These are phyloP conservation scores for Peltaster fructicola DNA, from an alignment of 2,329 filamentous ascomycete genomes.

Conservation along the genomic window DNA sequence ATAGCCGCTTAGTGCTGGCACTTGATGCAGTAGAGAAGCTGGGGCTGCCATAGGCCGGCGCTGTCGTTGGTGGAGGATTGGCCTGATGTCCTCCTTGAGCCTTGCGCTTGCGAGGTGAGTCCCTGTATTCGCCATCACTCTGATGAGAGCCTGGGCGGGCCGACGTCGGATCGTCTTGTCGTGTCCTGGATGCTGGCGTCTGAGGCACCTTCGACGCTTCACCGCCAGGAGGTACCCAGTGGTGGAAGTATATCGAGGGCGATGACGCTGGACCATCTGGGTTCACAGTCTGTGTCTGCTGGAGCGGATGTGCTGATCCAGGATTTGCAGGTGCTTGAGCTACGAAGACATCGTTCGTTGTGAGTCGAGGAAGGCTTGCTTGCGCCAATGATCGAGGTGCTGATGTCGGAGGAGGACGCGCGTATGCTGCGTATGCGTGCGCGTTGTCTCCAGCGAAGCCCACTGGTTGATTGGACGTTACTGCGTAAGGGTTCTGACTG, in stretches of 20 bases:
- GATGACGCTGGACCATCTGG: conserved; percentile 49
- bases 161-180: conserved; percentile 29
- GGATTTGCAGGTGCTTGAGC: conserved; percentile 27
- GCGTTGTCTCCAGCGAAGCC: too few species aligned
- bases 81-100: conserved; percentile 37
- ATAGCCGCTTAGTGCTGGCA: conserved; percentile 28
- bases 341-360: conserved; percentile 34
- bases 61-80: conserved; percentile 29
- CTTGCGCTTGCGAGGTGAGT: conserved; percentile 76
- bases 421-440: conserved; percentile 23
- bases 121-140: conserved; percentile 43
- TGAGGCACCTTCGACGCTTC: conserved; percentile 39
- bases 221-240: conserved; percentile 68
- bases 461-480: conserved; percentile 15
- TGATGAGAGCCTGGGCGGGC: conserved; percentile 33
- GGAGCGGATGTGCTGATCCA: conserved; percentile 22
- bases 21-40: conserved; percentile 38
- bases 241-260: conserved; percentile 73
- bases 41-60: conserved; percentile 30
- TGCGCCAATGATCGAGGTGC: conserved; percentile 28
- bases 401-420: conserved; percentile 21
- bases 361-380: conserved; percentile 31
- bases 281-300: conserved; percentile 32
- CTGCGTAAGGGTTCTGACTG: conserved; percentile 20
- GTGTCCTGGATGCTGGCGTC: conserved; percentile 44